phyloP scores from a whole-genome alignment of 768 basidiomycete genomes.

The Neoboletus subvelutipes region DNA sequence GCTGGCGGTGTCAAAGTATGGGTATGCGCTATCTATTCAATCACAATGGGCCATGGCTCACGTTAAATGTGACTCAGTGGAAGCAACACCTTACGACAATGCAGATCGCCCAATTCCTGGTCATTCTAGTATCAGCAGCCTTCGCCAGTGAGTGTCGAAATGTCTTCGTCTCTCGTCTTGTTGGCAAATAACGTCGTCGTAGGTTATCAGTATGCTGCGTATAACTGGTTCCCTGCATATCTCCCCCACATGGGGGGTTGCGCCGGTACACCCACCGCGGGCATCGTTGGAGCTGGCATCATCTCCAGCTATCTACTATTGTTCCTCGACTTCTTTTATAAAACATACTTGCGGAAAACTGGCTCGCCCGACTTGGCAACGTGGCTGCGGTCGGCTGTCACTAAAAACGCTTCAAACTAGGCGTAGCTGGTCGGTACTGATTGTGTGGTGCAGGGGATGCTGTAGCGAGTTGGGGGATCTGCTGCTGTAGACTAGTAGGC shows the following conservation, averaged over 20 bases:
- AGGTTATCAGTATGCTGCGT: conserved; percentile 22
- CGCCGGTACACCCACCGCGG: conserved; percentile 13
- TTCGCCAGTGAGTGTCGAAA: conserved; percentile 14
- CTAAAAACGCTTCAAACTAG: background rate
- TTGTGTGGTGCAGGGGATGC: background rate
- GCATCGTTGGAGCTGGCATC: conserved; percentile 10
- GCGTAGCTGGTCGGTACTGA: background rate
- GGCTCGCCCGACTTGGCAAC: background rate
- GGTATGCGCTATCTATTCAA: conserved; percentile 4
- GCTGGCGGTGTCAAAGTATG: conserved; percentile 51
- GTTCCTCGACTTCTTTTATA: conserved; percentile 24
- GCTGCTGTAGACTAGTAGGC: too few relatives aligned
- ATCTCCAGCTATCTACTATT: conserved; percentile 20
- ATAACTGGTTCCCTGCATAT: conserved; percentile 16
- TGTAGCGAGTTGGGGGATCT: background rate
- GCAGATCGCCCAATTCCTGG: conserved; percentile 24
- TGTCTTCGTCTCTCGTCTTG: background rate
- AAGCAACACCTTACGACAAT: conserved; percentile 25
- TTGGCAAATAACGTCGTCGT: background rate
- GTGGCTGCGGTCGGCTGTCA: background rate
- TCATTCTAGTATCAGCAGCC: conserved; percentile 9
- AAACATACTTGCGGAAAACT: conserved; percentile 15
- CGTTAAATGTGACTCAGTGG: conserved; percentile 12
- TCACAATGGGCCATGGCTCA: background rate
- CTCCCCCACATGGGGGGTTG: conserved; percentile 22